These are phyloP conservation scores for Venturia asperata DNA, from an alignment of 2,329 filamentous ascomycete species.

Conservation along the genomic window DNA sequence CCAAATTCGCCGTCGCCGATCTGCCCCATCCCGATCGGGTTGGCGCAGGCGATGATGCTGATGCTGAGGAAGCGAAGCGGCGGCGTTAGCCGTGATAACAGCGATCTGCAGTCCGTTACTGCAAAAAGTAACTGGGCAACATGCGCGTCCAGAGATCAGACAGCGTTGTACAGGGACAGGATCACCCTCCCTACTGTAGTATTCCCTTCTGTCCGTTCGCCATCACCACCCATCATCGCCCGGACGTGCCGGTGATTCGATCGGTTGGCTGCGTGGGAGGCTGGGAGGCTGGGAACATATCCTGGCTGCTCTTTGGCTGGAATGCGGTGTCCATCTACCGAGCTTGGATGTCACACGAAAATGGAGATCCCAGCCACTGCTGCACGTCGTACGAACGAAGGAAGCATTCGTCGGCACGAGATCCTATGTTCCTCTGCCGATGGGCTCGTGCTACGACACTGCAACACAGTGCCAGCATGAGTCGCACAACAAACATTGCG, in stretches of 20 bases:
- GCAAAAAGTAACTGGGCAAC: background rate
- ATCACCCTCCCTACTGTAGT: no score
- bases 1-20: background rate
- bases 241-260: background rate
- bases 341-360: constrained; percentile 9
- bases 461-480: constrained; percentile 1
- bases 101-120: background rate
- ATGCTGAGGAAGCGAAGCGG: background rate
- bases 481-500: constrained; percentile 8
- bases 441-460: background rate
- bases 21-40: constrained; percentile 7
- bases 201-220: no score
- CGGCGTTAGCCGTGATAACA: background rate
- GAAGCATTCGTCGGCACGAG: constrained; percentile 11
- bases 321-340: constrained; percentile 4
- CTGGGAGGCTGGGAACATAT: constrained; percentile 8
- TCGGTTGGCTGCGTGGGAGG: constrained; percentile 8
- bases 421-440: constrained; percentile 9
- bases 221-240: background rate
- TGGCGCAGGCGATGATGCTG: constrained; percentile 6
- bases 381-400: constrained; percentile 7
- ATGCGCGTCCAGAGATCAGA: background rate
- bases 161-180: no score
- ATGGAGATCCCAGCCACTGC: constrained; percentile 8
- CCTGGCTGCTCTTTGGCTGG: background rate